phyloP scores from a whole-genome alignment of 78 protist species.

The Bigelowiella natans region DNA sequence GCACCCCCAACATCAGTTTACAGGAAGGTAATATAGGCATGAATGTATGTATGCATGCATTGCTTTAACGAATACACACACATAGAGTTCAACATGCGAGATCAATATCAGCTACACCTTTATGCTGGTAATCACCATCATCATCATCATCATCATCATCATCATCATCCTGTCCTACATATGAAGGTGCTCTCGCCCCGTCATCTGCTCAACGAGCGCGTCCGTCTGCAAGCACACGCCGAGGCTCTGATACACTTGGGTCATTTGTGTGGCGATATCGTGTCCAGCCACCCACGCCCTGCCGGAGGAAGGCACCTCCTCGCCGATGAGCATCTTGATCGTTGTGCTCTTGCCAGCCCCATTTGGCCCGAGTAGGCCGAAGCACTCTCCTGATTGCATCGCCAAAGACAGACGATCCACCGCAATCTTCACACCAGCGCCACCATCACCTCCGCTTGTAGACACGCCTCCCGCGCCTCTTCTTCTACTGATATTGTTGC shows the following conservation, averaged over 20 bases:
- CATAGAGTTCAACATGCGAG: too few species aligned
- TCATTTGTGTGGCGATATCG: slow-evolving; percentile 35
- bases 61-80: too few species aligned
- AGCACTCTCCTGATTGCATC: slow-evolving; percentile 45
- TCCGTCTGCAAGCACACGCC: too few species aligned
- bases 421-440: slow-evolving; percentile 46
- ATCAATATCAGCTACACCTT: too few species aligned
- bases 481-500: too few species aligned
- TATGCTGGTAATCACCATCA: too few species aligned
- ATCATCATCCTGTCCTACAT: slow-evolving; percentile 60
- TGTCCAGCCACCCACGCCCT: slow-evolving; percentile 49
- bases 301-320: not conserved
- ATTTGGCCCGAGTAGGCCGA: slow-evolving; percentile 70
- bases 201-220: slow-evolving; percentile 59
- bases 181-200: slow-evolving; percentile 57
- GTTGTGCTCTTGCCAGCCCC: slow-evolving; percentile 86
- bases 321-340: not conserved
- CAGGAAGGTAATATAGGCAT: too few species aligned
- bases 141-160: too few species aligned
- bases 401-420: slow-evolving; percentile 43
- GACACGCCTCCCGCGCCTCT: too few species aligned
- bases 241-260: slow-evolving; percentile 19
- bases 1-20: too few species aligned
- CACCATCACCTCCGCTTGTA: too few species aligned
- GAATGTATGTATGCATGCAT: too few species aligned